Evolutionary conservation across 1,139 yeast species (phyloP).

Genomic region (Zygosaccharomyces pseudobailii): DNA sequence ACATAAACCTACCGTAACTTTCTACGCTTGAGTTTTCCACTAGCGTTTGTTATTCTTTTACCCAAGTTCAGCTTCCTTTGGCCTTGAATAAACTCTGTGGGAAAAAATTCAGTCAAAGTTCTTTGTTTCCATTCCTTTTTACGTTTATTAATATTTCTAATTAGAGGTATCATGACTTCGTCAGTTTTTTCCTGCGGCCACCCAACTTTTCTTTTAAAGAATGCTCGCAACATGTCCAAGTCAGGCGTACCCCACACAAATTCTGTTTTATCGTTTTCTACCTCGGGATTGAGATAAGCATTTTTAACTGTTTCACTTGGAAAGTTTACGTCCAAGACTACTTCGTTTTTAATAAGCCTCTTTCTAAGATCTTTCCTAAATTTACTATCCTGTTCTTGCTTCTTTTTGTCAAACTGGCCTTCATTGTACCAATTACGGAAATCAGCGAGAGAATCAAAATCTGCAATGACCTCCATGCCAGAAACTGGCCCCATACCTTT

Average conservation of each 20-base stretch:
- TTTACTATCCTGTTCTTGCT: constrained; percentile 40
- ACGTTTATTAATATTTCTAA: constrained; percentile 67
- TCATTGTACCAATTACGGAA: constrained; percentile 53
- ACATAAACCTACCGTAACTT: constrained; percentile 9
- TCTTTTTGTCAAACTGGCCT: constrained; percentile 38
- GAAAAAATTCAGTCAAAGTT: constrained; percentile 57
- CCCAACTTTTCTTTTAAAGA: constrained; percentile 65
- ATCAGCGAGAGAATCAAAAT: constrained; percentile 50
- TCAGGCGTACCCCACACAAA: constrained; percentile 93
- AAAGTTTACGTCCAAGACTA: constrained; percentile 51
- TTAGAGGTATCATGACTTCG: constrained; percentile 83
- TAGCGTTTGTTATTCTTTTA: constrained; percentile 56
- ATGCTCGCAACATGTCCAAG: constrained; percentile 69
- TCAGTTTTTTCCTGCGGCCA: constrained; percentile 79
- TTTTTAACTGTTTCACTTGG: constrained; percentile 66
- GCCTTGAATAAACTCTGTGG: constrained; percentile 39
- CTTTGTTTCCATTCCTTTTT: constrained; percentile 52
- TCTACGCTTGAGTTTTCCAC: constrained; percentile 42
- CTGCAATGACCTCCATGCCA: constrained; percentile 90
- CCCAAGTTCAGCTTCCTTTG: constrained; percentile 48
- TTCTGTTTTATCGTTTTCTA: constrained; percentile 69
- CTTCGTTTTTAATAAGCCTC: constrained; percentile 47
- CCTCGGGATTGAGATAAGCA: constrained; percentile 77
- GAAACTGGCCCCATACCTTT: constrained; percentile 91
- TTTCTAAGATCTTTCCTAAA: constrained; percentile 57